Evolutionary conservation across 768 basidiomycete species (phyloP), one percentile per base, ranked within the genome.

Genomic region (Exidia glandulosa): DNA sequence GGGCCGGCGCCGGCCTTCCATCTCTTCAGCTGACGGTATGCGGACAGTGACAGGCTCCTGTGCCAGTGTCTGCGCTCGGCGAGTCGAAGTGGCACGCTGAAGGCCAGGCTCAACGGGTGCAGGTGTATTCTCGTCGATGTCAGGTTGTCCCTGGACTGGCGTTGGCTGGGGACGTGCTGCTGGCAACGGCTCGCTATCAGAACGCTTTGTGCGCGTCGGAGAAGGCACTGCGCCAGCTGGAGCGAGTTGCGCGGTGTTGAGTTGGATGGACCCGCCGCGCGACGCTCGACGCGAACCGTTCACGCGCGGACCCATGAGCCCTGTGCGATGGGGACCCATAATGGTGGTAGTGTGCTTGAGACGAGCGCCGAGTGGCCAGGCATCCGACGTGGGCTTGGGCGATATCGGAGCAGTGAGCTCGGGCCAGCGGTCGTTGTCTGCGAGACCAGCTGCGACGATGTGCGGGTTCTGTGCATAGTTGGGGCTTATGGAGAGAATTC

Each of bases 261-360:
- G 41, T 16, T 37, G 54, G 56, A 32, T 32, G 14, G 30, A 54
- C n/a, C 30, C 23, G 50, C 79, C 80, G 9, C 83, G 80, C 1
- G 76, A 73, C 2, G 82, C 82, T 0, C 68, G 71, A 16, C 85
- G 75, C 64, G 84, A 83, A 1, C 83, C 92, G 30, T 80, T 74
- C 2, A 92, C 86, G 27, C 93, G 78, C 73, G 94, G 79, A 0
- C 94, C 94, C 1, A 87, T 68, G 0, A 80, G 88, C 3, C 89
- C 90, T 0, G 81, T 78, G 29, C 83, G 78, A 3, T 79, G 79
- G 12, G 75, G 75, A 3, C 85, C 90, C 79, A 94, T 85, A 67
- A 96, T 95, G 2, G 94, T 96, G 66, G 87, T 84, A 5, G 90
- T 88, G 71, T 94, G 87, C 67, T 87, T 89, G 63, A 96, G 77